These are phyloP conservation scores for Suillus bovinus DNA, from an alignment of 768 basidiomycete species.

Conservation along the genomic window DNA sequence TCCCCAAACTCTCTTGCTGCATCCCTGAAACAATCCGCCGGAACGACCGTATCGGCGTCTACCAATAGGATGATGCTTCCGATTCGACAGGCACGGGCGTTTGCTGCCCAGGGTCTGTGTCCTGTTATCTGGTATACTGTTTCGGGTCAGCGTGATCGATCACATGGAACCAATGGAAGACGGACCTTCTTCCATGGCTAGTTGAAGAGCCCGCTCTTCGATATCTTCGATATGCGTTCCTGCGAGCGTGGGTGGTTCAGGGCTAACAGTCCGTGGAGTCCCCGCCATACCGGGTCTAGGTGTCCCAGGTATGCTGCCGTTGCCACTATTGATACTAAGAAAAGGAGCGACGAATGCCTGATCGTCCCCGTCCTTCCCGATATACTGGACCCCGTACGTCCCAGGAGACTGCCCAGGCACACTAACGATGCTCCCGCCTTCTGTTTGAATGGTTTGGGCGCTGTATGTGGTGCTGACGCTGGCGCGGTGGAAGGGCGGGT, in stretches of 20 bases:
- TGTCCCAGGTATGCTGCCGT: slow-evolving; percentile 14
- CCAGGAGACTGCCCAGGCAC: slow-evolving; percentile 31
- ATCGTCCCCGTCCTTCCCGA: slow-evolving; percentile 65
- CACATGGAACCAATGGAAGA: background rate
- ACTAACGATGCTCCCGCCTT: background rate
- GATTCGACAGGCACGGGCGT: slow-evolving; percentile 71
- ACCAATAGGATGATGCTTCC: slow-evolving; percentile 81
- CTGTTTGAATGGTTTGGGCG: slow-evolving; percentile 16
- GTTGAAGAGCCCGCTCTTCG: slow-evolving; percentile 50
- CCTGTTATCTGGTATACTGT: slow-evolving; percentile 48
- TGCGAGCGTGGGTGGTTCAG: slow-evolving; percentile 13
- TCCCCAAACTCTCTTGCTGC: slow-evolving; percentile 83
- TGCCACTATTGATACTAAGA: slow-evolving; percentile 1
- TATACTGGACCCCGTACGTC: slow-evolving; percentile 65
- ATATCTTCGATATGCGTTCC: slow-evolving; percentile 35
- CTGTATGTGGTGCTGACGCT: slow-evolving; percentile 26
- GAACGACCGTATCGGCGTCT: slow-evolving; percentile 88
- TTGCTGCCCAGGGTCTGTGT: slow-evolving; percentile 76
- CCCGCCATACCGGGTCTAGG: slow-evolving; percentile 22
- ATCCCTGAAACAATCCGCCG: slow-evolving; percentile 89
- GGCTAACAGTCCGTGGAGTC: background rate
- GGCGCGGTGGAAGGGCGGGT: slow-evolving; percentile 11
- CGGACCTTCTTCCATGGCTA: slow-evolving; percentile 53
- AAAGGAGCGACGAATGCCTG: slow-evolving; percentile 33
- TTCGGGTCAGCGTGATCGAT: slow-evolving; percentile 21